Evolutionary conservation across 2,329 filamentous ascomycete species (phyloP).

Genomic region (Xylariaceae sp.): DNA sequence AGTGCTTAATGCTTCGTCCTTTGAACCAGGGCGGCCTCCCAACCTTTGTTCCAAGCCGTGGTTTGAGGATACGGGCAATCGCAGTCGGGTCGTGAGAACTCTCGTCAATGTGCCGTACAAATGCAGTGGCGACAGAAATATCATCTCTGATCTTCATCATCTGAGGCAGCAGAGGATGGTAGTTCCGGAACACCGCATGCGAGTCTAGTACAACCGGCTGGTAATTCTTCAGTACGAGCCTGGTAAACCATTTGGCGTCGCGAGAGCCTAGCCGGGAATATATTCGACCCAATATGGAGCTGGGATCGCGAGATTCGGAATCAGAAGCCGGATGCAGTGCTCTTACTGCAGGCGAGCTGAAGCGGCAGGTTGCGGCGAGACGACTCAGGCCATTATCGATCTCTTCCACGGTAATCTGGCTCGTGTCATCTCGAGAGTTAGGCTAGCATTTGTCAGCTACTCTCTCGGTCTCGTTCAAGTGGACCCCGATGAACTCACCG

Average conservation of each 20-base stretch:
- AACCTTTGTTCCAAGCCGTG: constrained; percentile 56
- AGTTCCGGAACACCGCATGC: constrained; percentile 48
- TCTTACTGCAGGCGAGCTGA: constrained; percentile 62
- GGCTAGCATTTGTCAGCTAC: constrained; percentile 36
- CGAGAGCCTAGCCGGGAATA: constrained; percentile 56
- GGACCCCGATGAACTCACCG: too few relatives aligned
- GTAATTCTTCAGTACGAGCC: constrained; percentile 72
- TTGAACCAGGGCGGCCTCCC: constrained; percentile 61
- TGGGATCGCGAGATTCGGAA: constrained; percentile 32
- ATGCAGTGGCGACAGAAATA: constrained; percentile 53
- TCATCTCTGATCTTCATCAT: constrained; percentile 66
- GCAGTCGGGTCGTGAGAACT: constrained; percentile 20
- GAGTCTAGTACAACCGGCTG: constrained; percentile 60
- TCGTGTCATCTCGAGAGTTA: constrained; percentile 33
- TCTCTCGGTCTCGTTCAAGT: too few relatives aligned
- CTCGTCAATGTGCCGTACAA: constrained; percentile 39
- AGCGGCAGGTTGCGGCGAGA: constrained; percentile 63
- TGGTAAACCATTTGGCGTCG: constrained; percentile 83
- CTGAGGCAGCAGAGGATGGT: constrained; percentile 65
- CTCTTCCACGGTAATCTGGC: constrained; percentile 61
- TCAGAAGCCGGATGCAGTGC: constrained; percentile 24
- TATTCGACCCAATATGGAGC: constrained; percentile 46
- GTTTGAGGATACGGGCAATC: constrained; percentile 38
- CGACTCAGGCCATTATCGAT: constrained; percentile 61
- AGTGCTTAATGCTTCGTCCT: constrained; percentile 68